Evolutionary conservation across 768 basidiomycete genomes (phyloP).

Genomic region (Sporobolomyces phaffii): DNA sequence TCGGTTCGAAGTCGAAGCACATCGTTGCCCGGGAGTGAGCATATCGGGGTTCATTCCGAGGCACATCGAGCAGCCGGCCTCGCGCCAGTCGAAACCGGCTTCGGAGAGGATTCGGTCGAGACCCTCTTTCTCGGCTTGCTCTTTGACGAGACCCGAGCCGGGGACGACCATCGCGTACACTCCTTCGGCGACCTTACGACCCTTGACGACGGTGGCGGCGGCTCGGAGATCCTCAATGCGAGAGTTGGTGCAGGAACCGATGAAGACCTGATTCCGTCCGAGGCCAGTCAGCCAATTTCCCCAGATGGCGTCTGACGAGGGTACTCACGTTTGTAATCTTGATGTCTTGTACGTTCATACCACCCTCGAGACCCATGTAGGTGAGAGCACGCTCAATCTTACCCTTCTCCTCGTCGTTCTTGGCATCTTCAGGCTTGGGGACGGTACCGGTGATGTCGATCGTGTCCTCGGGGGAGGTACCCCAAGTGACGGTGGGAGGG

Average conservation of each 20-base stretch:
- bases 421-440: slow-evolving; percentile 65
- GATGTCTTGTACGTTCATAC: slow-evolving; percentile 72
- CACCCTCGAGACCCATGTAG: slow-evolving; percentile 80
- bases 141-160: slow-evolving; percentile 81
- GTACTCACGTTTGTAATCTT: slow-evolving; percentile 60
- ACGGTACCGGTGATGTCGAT: slow-evolving; percentile 73
- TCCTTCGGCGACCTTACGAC: slow-evolving; percentile 65
- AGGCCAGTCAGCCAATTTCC: neutral
- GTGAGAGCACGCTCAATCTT: slow-evolving; percentile 68
- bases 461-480: slow-evolving; percentile 83
- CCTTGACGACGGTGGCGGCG: slow-evolving; percentile 67
- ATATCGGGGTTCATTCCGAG: slow-evolving; percentile 94
- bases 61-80: slow-evolving; percentile 95
- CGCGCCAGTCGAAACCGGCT: slow-evolving; percentile 90
- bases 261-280: slow-evolving; percentile 56
- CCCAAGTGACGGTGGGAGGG: slow-evolving; percentile 86
- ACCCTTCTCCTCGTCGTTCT: slow-evolving; percentile 60
- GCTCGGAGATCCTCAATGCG: slow-evolving; percentile 88
- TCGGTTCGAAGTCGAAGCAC: slow-evolving; percentile 85
- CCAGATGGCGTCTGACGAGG: neutral
- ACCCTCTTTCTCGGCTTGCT: slow-evolving; percentile 84
- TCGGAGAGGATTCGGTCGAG: slow-evolving; percentile 78
- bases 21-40: slow-evolving; percentile 69
- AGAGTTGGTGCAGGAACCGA: slow-evolving; percentile 90
- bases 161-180: slow-evolving; percentile 87